phyloP scores from a whole-genome alignment of 176 grass and related monocot species.

The Avena eriantha region DNA sequence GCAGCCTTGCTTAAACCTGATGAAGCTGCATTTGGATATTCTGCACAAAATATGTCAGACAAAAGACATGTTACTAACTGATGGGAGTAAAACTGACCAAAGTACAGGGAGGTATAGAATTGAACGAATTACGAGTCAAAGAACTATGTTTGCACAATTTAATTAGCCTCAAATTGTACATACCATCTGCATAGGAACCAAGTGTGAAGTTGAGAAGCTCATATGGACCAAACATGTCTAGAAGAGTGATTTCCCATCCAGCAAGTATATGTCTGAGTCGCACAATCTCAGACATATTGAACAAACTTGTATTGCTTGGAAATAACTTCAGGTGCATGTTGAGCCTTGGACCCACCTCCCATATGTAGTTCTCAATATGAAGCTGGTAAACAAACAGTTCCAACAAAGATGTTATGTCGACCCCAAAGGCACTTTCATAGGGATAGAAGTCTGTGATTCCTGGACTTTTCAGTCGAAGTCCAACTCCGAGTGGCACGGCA shows the following conservation, averaged over 20 bases:
- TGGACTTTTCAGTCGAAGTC: slow-evolving; percentile 88
- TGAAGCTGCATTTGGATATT: slow-evolving; percentile 44
- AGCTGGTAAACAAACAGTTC: slow-evolving; percentile 65
- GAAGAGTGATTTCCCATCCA: slow-evolving; percentile 80
- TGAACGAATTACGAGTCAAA: neutral
- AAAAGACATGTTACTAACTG: slow-evolving; percentile 24
- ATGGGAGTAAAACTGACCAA: slow-evolving; percentile 16
- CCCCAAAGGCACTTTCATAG: slow-evolving; percentile 65
- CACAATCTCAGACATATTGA: slow-evolving; percentile 68
- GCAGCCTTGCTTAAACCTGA: slow-evolving; percentile 69
- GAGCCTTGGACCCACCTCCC: slow-evolving; percentile 84
- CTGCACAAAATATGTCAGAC: slow-evolving; percentile 38
- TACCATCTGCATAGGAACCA: slow-evolving; percentile 67
- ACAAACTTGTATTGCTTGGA: slow-evolving; percentile 61
- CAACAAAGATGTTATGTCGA: slow-evolving; percentile 51
- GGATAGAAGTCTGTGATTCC: slow-evolving; percentile 78
- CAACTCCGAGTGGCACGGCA: slow-evolving; percentile 69
- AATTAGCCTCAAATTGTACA: slow-evolving; percentile 24
- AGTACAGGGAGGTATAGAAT: neutral
- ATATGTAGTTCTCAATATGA: slow-evolving; percentile 64
- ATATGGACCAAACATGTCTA: slow-evolving; percentile 94
- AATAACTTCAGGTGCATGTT: slow-evolving; percentile 87
- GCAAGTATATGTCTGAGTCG: slow-evolving; percentile 64
- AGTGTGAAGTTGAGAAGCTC: slow-evolving; percentile 89
- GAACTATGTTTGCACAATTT: neutral